phyloP scores from a whole-genome alignment of 495 filamentous ascomycete species.

The Daldinia vernicosa region DNA sequence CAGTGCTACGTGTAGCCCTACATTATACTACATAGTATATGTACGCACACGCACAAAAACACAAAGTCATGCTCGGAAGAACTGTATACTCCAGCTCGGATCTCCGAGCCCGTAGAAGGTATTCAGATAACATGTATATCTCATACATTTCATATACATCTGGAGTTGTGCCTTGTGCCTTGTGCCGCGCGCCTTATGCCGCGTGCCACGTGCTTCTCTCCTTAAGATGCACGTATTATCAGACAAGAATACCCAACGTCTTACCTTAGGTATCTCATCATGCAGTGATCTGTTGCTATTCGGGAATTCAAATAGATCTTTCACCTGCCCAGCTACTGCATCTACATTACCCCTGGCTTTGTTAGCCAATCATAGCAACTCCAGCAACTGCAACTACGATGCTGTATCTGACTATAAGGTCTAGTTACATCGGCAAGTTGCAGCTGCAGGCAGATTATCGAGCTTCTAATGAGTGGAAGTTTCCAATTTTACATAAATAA shows the following conservation, averaged over 20 bases:
- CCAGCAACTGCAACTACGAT: background rate
- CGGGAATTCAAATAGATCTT: background rate
- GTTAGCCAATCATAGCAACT: background rate
- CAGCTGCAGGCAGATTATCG: background rate
- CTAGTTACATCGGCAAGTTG: constrained; percentile 25
- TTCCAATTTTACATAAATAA: background rate
- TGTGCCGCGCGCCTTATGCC: too few relatives aligned
- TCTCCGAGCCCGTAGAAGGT: constrained; percentile 17
- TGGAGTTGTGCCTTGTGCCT: background rate
- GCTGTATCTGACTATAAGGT: background rate
- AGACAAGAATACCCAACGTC: background rate
- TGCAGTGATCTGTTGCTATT: background rate
- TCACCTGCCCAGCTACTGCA: background rate
- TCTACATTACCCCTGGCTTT: background rate
- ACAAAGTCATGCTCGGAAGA: constrained; percentile 22
- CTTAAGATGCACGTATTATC: background rate
- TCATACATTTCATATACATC: background rate
- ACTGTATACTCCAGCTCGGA: constrained; percentile 16
- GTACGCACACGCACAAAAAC: background rate
- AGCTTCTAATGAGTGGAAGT: background rate
- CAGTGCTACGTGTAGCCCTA: constrained; percentile 18
- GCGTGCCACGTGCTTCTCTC: background rate
- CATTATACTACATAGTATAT: background rate
- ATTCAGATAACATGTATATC: background rate
- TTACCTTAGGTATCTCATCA: background rate